Evolutionary conservation across 441 rosid genomes (phyloP).

Genomic region (Populus hybrid): DNA sequence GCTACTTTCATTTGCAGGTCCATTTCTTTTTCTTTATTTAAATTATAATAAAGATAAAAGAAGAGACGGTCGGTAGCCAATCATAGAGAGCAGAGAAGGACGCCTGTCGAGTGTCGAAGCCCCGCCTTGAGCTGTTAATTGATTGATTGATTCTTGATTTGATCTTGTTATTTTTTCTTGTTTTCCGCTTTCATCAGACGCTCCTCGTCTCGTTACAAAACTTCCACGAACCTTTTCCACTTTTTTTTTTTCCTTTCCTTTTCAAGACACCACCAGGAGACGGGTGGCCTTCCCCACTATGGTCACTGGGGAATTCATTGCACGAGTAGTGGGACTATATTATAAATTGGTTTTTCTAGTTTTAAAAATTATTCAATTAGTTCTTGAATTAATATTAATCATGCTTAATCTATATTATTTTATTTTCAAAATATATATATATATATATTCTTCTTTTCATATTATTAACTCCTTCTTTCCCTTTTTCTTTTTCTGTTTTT

Average conservation of each 20-base stretch:
- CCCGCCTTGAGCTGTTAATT: not conserved
- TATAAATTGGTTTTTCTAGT: no score
- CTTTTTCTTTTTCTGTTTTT: no score
- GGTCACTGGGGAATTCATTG: not conserved
- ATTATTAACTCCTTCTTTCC: no score
- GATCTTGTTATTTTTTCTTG: not conserved
- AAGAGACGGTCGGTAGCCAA: not conserved
- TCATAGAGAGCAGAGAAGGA: not conserved
- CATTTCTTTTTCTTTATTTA: slow-evolving; percentile 30
- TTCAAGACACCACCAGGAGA: no score
- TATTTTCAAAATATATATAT: no score
- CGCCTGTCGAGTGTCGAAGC: not conserved
- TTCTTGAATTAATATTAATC: no score
- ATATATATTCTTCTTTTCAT: no score
- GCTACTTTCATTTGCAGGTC: slow-evolving; percentile 86
- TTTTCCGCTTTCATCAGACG: not conserved
- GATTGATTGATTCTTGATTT: not conserved
- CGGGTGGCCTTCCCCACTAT: no score
- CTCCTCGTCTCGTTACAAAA: not conserved
- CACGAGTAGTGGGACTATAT: not conserved
- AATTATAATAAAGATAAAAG: no score
- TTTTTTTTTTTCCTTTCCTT: not conserved
- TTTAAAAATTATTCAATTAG: no score
- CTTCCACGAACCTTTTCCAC: not conserved
- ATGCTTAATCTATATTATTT: no score